Base-by-base conservation (phyloP, 2,329 filamentous ascomycete genomes). In the Talaromyces sp. region DNA sequence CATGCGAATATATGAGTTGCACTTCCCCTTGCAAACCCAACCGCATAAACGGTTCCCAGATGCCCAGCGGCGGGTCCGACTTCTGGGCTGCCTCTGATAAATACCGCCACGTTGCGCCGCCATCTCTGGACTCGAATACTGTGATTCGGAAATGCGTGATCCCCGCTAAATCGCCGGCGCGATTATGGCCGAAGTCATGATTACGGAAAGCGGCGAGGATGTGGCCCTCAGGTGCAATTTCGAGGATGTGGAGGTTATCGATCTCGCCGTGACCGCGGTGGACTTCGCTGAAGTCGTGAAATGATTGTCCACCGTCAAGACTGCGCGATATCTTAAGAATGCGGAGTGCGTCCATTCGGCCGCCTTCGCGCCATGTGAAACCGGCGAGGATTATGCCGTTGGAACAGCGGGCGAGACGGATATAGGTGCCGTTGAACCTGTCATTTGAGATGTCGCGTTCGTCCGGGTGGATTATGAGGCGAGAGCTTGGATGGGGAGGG, bases 41-140 rank as follows among this genome's bases (percentile, higher is more conserved):
- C 1, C 81, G 75, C 77, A 84, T 81, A 65, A 83, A 84, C 0
- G 82, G 82, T 69, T 84, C 82, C 82, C 82, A 84, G 19, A 83
- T 71, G 0, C 82, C 82, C 10, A 75, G 63, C 0, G 73, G 72
- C 0, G 77, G 71, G 1, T 68, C 49, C 25, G 37, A 43, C 54
- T 79, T 81, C 73, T 83, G 78, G 0, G 72, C 73, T 3, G 81
- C 82, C 69, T 83, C 81, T 25, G 80, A 77, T 2, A 79, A 73
- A 68, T 75, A 84, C 3, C 66, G 66, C 82, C 82, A 84, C 3
- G 69, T 75, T 1, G 72, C 73, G 0, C 82, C 82, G 57, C 76
- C 78, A 67, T 84, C 81, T 1, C 63, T 69, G 35, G 80, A 82
- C 60, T 80, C 77, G 66, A 81, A 84, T 15, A 84, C 80, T 0